Evolutionary conservation across 306 rosid genomes (phyloP), one percentile per base, ranked within the genome.

Genomic region (Ammopiptanthus mongolicus): DNA sequence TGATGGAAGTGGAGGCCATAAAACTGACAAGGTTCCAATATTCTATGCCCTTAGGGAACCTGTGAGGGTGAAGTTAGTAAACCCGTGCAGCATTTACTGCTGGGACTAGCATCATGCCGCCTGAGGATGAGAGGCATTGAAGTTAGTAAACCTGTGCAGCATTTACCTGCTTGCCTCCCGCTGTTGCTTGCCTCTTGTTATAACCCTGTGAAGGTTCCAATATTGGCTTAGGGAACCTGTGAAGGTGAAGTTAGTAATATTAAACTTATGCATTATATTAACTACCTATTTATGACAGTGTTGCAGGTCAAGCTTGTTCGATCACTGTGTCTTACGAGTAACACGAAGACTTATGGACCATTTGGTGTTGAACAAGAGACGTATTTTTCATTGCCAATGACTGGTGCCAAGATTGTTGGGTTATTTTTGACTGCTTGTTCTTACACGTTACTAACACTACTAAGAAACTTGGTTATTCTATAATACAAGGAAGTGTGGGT

Each of bases 1-100:
- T 72, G 98, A 96, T 74, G 97, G 93, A 60, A 90, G 36, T 74
- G 98, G 96, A 74, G 96, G 96, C 80, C 75, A 47, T 36, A 90
- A 75, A 80, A 84, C 89, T 58, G 89, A 90, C 75, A 81, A 34
- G 8, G 41, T 51, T 70, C 33, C 57, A 63, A 34, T 8, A 22
- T 60, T 55, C 22, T 48, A 63, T 81, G 62, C 7, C 36, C 12
- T 58, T 61, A 52, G 52, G 14, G n/a, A n/a, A n/a, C n/a, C n/a
- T n/a, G n/a, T n/a, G n/a, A n/a, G n/a, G n/a, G n/a, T n/a, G n/a
- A n/a, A n/a, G n/a, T n/a, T n/a, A n/a, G n/a, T n/a, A n/a, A n/a
- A n/a, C n/a, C n/a, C n/a, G n/a, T n/a, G n/a, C n/a, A n/a, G n/a
- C n/a, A n/a, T n/a, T n/a, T n/a, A n/a, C n/a, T n/a, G n/a, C n/a